Base-by-base conservation (phyloP, 2,329 filamentous ascomycete genomes). In the Bipolaris victoriae region DNA sequence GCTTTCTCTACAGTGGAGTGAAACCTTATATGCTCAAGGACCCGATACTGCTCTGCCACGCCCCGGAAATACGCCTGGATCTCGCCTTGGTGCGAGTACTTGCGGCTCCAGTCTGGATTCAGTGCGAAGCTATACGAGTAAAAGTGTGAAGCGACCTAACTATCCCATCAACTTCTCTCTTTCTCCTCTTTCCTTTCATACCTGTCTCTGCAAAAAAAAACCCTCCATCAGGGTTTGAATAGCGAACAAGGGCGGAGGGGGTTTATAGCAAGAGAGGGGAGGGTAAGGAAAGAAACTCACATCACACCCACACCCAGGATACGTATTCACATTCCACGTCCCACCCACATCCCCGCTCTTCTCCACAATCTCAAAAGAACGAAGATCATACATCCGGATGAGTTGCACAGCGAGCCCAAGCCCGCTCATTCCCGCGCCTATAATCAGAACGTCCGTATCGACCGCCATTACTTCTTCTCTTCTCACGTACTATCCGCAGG, bases 51-150 rank as follows among this genome's bases (percentile, higher is more conserved):
- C 39, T 75, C 67, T 2, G 68, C 70, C 11, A 76, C 70, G 1
- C 48, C 60, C 15, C 78, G 73, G 24, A 88, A 78, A 58, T 88
- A 88, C 2, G 75, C 72, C 39, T 80, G 77, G 40, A 88, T 88
- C 66, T 88, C 86, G 0, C 75, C 74, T 0, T 82, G 82, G 0
- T 79, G 74, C 0, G 83, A 78, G 65, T 84, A 87, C 67, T 87
- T 85, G 53, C 82, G 81, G 16, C 80, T 79, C 86, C 86, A 89
- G 37, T 81, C 79, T 6, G 81, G 82, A 65, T 88, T 88, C 4
- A 82, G 81, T 43, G 82, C 80, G 79, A 84, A 88, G 6, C 83
- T 83, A 66, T 86, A 87, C 60, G 85, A 85, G 67, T 88, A 88
- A 71, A 84, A 86, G 73, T 87, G 85, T 1, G 64, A 66, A 0